phyloP scores from a whole-genome alignment of 2,329 filamentous ascomycete genomes.

The Aaosphaeria pasadenensis region DNA sequence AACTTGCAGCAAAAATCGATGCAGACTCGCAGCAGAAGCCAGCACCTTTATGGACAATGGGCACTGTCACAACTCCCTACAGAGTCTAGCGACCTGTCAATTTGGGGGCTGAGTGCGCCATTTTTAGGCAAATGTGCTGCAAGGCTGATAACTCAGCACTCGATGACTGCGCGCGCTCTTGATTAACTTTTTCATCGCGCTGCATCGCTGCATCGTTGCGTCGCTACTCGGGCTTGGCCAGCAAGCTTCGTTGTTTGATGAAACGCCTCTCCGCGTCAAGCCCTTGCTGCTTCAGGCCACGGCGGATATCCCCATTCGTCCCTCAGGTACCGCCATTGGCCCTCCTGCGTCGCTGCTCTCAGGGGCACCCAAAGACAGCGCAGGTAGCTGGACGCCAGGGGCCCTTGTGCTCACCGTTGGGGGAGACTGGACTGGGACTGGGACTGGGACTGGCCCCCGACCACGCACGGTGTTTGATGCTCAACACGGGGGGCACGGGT shows the following conservation, averaged over 20 bases:
- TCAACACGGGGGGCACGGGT: conserved; percentile 4
- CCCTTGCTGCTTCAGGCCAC: conserved; percentile 11
- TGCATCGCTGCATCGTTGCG: no score
- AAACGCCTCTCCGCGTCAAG: conserved; percentile 16
- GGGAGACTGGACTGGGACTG: conserved; percentile 1
- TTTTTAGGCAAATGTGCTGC: no score
- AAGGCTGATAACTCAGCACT: no score
- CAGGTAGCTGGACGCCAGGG: conserved; percentile 12
- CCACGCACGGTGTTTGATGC: conserved; percentile 7
- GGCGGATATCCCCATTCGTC: not conserved
- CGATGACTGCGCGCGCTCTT: no score
- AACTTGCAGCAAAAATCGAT: no score
- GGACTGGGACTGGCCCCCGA: no score
- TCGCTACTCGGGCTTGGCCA: conserved; percentile 8
- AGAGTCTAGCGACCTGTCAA: no score
- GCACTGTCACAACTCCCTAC: no score
- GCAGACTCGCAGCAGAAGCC: no score
- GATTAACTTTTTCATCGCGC: no score
- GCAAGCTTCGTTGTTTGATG: conserved; percentile 14
- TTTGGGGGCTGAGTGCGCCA: no score
- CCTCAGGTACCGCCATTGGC: conserved; percentile 7
- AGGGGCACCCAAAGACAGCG: conserved; percentile 10
- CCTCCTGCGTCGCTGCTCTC: conserved; percentile 4
- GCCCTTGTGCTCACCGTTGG: conserved; percentile 7
- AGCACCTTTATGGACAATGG: no score